Evolutionary conservation across 257 asterid genomes (phyloP).

Genomic region (Osmanthus fragrans): DNA sequence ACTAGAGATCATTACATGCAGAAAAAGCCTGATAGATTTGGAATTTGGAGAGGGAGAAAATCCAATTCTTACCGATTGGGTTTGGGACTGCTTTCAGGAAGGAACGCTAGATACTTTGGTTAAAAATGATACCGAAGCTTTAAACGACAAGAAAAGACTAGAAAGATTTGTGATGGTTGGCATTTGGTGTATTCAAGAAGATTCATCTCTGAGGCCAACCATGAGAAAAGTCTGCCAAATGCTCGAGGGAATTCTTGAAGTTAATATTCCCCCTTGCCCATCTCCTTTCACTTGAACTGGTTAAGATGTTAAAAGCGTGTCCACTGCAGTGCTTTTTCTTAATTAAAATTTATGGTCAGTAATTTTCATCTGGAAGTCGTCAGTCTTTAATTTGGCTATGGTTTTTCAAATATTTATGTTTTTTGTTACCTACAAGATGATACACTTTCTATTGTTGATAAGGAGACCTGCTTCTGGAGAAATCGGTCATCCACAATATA

Average conservation of each 20-base stretch:
- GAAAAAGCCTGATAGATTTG: slow-evolving; percentile 27
- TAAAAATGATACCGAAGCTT: slow-evolving; percentile 40
- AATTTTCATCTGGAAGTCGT: not conserved
- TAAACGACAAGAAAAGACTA: slow-evolving; percentile 26
- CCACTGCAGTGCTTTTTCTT: not conserved
- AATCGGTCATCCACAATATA: not conserved
- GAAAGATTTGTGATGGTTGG: slow-evolving; percentile 56
- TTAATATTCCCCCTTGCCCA: slow-evolving; percentile 44
- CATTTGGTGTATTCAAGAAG: slow-evolving; percentile 71
- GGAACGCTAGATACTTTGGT: slow-evolving; percentile 36
- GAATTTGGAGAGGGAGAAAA: slow-evolving; percentile 30
- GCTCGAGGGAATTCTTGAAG: slow-evolving; percentile 64
- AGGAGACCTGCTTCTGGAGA: no score
- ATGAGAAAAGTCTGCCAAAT: slow-evolving; percentile 49
- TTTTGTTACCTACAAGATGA: no score
- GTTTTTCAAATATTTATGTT: not conserved
- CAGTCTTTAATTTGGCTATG: not conserved
- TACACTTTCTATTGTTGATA: no score
- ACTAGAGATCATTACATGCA: slow-evolving; percentile 48
- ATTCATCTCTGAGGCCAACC: slow-evolving; percentile 51
- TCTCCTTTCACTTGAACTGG: slow-evolving; percentile 15
- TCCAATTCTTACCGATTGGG: slow-evolving; percentile 45
- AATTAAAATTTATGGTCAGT: not conserved
- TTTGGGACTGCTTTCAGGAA: slow-evolving; percentile 45
- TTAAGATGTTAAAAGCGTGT: not conserved